Evolutionary conservation across 108 stramenopile genomes (phyloP).

Genomic region (Pseudonitzschia multistriata): DNA sequence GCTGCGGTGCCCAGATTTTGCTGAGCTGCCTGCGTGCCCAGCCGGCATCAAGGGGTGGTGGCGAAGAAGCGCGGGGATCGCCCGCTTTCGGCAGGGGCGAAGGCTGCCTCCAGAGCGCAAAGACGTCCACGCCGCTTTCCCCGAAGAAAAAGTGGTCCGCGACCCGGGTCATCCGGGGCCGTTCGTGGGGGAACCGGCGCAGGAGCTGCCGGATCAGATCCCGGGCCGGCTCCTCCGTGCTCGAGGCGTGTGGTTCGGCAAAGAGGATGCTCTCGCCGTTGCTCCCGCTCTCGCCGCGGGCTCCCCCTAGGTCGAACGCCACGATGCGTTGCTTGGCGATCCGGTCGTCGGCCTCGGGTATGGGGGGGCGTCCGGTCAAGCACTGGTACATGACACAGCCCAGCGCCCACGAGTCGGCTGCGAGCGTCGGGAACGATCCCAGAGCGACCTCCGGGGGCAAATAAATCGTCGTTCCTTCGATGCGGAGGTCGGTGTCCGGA

Average conservation of each 20-base stretch:
- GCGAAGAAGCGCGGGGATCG: conserved; percentile 51
- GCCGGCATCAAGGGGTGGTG: conserved; percentile 58
- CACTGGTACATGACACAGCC: conserved; percentile 95
- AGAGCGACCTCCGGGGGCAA: conserved; percentile 94
- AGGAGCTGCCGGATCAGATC: conserved; percentile 54
- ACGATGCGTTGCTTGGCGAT: conserved; percentile 78
- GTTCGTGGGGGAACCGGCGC: conserved; percentile 24
- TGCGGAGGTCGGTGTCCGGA: conserved; percentile 64
- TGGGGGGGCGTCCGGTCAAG: conserved; percentile 88
- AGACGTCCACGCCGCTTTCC: conserved; percentile 51
- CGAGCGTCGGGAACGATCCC: conserved; percentile 66
- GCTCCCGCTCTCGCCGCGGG: background rate
- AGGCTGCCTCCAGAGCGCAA: conserved; percentile 47
- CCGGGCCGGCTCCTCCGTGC: conserved; percentile 37
- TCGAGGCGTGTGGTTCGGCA: conserved; percentile 37
- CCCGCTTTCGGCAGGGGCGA: conserved; percentile 69
- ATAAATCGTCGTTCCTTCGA: conserved; percentile 96
- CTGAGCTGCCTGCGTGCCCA: conserved; percentile 86
- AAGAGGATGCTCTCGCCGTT: conserved; percentile 42
- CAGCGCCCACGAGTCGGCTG: conserved; percentile 95
- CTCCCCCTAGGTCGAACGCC: conserved; percentile 79
- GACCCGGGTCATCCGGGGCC: conserved; percentile 60
- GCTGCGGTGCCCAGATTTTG: conserved; percentile 88
- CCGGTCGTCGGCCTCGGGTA: conserved; percentile 78
- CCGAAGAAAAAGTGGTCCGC: conserved; percentile 57